Base-by-base conservation (phyloP, 805 yeast species). In the Candida insectorum region DNA sequence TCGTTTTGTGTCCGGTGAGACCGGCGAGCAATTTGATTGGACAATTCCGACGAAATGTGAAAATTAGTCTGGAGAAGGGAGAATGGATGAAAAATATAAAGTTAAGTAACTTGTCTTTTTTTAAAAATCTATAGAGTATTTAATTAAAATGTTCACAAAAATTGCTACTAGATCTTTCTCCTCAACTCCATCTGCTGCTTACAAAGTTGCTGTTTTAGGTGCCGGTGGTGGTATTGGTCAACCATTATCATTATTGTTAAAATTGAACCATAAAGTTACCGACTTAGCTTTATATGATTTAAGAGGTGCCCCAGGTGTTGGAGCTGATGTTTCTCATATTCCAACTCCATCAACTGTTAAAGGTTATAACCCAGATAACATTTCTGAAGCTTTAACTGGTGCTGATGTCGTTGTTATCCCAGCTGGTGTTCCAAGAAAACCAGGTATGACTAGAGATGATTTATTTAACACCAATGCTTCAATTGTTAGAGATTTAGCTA, bases 381-480 rank as follows among this genome's bases (percentile, higher is more conserved):
- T 87, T 44, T 67, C 72, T 40, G 68, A 65, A 36, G 95, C 96
- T 13, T 68, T 89, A 49, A 66, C 73, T 33, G 88, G 81, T 31
- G 77, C 96, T 33, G 94, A 88, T 51, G 80, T 89, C 40, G 89
- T 89, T 33, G 76, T 89, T 39, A 85, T 89, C 65, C 96, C 97
- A 58, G 97, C 97, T 37, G 97, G 97, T 73, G 94, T 89, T 39
- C 97, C 95, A 73, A 85, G 94, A 79, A 89, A 88, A 73, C 97
- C 97, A 49, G 97, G 97, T 65, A 89, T 89, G 97, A 86, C 96
- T 57, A 85, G 97, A 75, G 97, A 89, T 62, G 97, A 89, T 61
- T 74, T 89, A 54, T 89, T 89, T 81, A 82, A 85, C 74, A 89
- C 94, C 72, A 89, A 89, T 58, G 97, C 97, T 33, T 82, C 94